Conservation (phyloP, 331 rosid genomes). For the Malus hybrid region DNA sequence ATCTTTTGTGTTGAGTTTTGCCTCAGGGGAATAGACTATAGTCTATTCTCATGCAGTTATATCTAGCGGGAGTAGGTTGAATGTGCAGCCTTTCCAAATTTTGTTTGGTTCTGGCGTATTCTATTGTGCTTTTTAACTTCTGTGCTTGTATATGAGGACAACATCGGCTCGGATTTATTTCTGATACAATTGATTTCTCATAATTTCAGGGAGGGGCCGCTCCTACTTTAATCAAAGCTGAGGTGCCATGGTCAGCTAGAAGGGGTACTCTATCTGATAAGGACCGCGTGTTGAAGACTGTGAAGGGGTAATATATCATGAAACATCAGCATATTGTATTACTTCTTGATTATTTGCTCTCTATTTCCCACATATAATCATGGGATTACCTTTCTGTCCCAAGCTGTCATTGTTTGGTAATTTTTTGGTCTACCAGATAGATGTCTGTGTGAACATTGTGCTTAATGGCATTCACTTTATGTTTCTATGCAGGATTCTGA, state of each 20-base stretch:
- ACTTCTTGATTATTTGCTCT: not conserved
- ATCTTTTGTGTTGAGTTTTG: not conserved
- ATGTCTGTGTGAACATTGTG: not conserved
- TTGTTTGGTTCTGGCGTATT: not conserved
- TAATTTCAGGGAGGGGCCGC: slow-evolving; percentile 68
- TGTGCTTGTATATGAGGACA: not conserved
- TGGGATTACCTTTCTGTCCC: not conserved
- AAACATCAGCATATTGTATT: not conserved
- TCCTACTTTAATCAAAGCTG: slow-evolving; percentile 71
- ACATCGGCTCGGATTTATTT: not conserved
- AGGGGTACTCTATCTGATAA: slow-evolving; percentile 77
- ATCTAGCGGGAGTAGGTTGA: not conserved
- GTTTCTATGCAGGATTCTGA: slow-evolving; percentile 59
- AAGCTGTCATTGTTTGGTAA: not conserved
- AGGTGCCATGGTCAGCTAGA: slow-evolving; percentile 92
- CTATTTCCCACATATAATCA: not conserved
- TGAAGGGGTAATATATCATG: slow-evolving; percentile 67
- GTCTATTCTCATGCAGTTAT: not conserved
- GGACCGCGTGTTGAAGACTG: slow-evolving; percentile 88
- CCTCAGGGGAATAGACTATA: not conserved
- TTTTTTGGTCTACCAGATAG: not conserved
- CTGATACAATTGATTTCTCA: slow-evolving; percentile 1
- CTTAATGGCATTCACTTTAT: not conserved
- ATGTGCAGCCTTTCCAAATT: not conserved
- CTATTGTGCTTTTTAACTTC: not conserved